Percentiles rank a stretch among this genome's conserved stretches.
Conservation (phyloP, 1,139 yeast genomes). For the Insectozyma bohioensis region DNA sequence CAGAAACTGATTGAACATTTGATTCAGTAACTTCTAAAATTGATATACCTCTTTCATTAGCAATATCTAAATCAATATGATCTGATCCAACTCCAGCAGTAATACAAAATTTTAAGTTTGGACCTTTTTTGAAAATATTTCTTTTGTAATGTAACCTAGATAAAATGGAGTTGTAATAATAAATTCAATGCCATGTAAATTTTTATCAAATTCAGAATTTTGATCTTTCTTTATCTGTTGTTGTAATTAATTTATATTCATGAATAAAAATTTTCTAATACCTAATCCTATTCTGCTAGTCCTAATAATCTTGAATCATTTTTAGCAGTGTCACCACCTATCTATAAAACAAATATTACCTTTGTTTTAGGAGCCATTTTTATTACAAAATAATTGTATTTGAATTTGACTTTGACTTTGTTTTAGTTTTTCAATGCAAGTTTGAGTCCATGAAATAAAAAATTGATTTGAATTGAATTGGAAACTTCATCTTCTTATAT, state of each 20-base stretch:
- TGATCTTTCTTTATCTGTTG: constrained; percentile 58
- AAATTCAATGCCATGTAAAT: constrained; percentile 50
- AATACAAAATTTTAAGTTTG: constrained; percentile 67
- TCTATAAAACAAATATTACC: constrained; percentile 58
- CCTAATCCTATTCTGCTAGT: too few species aligned
- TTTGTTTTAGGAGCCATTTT: too few species aligned
- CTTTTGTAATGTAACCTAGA: constrained; percentile 73
- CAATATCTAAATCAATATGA: constrained; percentile 74
- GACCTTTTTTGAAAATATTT: constrained; percentile 68
- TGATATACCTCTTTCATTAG: constrained; percentile 60
- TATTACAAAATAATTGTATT: too few species aligned
- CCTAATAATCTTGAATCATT: too few species aligned
- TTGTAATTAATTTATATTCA: constrained; percentile 69
- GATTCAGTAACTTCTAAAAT: constrained; percentile 84
- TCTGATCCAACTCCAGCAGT: constrained; percentile 90
- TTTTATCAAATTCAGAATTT: constrained; percentile 9
- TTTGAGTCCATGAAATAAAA: too few species aligned
- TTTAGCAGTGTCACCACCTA: constrained; percentile 58
- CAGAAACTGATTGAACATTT: constrained; percentile 79
- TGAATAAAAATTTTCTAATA: constrained; percentile 58
- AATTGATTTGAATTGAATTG: too few species aligned
- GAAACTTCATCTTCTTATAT: too few species aligned
- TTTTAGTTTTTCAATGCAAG: too few species aligned
- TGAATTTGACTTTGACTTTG: too few species aligned
- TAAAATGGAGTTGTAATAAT: constrained; percentile 83